phyloP scores from a whole-genome alignment of 768 basidiomycete genomes.

The Pulveroboletus frians region DNA sequence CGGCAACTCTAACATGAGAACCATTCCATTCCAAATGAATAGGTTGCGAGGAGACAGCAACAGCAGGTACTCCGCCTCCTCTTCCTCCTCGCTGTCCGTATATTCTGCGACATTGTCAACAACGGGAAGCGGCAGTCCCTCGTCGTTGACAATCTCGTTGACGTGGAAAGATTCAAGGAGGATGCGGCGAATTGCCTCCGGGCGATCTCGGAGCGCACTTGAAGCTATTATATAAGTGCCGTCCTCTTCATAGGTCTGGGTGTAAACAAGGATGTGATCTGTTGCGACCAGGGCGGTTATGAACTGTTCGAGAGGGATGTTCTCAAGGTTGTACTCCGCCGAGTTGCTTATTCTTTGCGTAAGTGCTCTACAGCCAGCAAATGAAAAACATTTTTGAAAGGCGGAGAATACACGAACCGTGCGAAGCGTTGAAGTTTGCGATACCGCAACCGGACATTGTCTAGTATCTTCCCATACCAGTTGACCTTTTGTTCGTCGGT shows the following conservation, averaged over 20 bases:
- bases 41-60: conserved; percentile 78
- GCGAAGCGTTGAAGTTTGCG: conserved; percentile 93
- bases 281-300: conserved; percentile 74
- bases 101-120: conserved; percentile 36
- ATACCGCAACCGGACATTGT: conserved; percentile 86
- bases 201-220: conserved; percentile 65
- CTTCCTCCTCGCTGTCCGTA: conserved; percentile 48
- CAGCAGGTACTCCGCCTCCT: conserved; percentile 70
- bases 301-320: conserved; percentile 69
- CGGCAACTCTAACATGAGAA: conserved; percentile 72
- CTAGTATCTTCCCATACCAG: conserved; percentile 93
- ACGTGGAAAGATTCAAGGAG: conserved; percentile 83
- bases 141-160: conserved; percentile 51
- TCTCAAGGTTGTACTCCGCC: conserved; percentile 81
- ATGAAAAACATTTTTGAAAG: conserved; percentile 2
- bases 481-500: conserved; percentile 73
- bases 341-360: conserved; percentile 91
- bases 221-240: conserved; percentile 89
- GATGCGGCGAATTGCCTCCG: conserved; percentile 72
- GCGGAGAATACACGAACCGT: conserved; percentile 42
- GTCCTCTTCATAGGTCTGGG: conserved; percentile 79
- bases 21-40: conserved; percentile 90
- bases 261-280: conserved; percentile 93
- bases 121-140: conserved; percentile 40
- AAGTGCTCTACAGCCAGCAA: conserved; percentile 42